These are phyloP conservation scores for Apiospora sp. DNA, from an alignment of 2,329 filamentous ascomycete species.

Conservation along the genomic window DNA sequence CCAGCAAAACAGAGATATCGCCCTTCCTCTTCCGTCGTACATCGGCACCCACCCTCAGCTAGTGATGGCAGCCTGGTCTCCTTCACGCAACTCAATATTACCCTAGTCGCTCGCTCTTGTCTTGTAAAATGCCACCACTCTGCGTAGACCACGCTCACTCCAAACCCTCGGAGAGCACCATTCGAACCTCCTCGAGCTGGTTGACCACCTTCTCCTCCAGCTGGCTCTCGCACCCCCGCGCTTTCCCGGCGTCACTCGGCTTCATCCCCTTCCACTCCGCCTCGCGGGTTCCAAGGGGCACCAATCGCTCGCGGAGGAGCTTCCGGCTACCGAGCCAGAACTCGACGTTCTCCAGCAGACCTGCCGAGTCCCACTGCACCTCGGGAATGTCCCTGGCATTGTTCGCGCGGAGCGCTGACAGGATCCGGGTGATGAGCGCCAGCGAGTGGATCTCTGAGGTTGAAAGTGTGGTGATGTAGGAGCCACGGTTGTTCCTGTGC, in stretches of 20 bases:
- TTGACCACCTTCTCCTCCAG: conserved; percentile 79
- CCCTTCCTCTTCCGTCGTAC: background rate
- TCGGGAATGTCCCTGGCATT: conserved; percentile 78
- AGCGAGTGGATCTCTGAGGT: conserved; percentile 83
- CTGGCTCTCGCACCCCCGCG: conserved; percentile 63
- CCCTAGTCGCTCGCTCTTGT: background rate
- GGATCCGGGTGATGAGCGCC: conserved; percentile 76
- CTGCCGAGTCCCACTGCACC: conserved; percentile 77
- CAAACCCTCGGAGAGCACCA: conserved; percentile 61
- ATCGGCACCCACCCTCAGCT: background rate
- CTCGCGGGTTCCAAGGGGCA: conserved; percentile 78
- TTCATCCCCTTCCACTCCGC: conserved; percentile 62
- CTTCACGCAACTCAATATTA: background rate
- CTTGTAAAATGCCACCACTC: background rate
- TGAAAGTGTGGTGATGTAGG: conserved; percentile 75
- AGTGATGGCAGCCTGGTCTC: background rate
- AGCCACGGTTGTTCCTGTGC: conserved; percentile 38
- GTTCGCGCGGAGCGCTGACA: conserved; percentile 69
- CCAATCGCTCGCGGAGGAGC: conserved; percentile 74
- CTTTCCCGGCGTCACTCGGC: conserved; percentile 43
- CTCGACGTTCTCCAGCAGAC: conserved; percentile 82
- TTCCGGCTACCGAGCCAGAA: conserved; percentile 77
- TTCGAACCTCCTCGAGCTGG: conserved; percentile 69
- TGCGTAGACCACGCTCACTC: conserved; percentile 42
- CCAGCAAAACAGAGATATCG: background rate